Percentiles rank a stretch among this genome's conserved stretches.
Evolutionary conservation across 805 yeast genomes (phyloP).

Genomic region (Starmerella cellae): DNA sequence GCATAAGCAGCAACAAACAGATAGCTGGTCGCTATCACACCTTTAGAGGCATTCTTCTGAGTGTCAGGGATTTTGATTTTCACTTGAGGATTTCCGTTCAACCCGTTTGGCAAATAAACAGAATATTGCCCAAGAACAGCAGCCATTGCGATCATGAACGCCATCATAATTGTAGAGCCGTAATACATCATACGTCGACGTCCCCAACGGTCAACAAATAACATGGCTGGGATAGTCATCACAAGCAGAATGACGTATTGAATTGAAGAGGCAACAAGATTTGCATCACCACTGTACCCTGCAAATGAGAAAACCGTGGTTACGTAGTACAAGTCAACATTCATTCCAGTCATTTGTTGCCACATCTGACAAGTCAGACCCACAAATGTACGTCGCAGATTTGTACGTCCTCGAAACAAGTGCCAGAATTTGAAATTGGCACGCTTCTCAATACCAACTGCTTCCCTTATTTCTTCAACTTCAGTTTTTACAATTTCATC

Average conservation of each 20-base stretch:
- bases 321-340: constrained; percentile 58
- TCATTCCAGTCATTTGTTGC: constrained; percentile 59
- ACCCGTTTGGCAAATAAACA: constrained; percentile 16
- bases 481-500: constrained; percentile 38
- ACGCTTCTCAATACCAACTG: constrained; percentile 40
- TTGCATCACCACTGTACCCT: constrained; percentile 37
- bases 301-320: constrained; percentile 39
- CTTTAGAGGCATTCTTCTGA: constrained; percentile 32
- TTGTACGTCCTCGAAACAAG: constrained; percentile 34
- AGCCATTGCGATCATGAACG: constrained; percentile 52
- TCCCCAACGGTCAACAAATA: constrained; percentile 46
- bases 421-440: constrained; percentile 35
- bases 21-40: constrained; percentile 41
- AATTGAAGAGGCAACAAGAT: constrained; percentile 41
- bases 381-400: constrained; percentile 23
- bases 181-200: constrained; percentile 47
- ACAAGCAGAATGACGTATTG: constrained; percentile 36
- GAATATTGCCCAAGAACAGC: constrained; percentile 29
- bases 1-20: constrained; percentile 65
- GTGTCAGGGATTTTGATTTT: constrained; percentile 20
- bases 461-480: constrained; percentile 46
- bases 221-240: constrained; percentile 45
- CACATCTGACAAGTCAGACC: constrained; percentile 31
- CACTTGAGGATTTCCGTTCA: constrained; percentile 19
- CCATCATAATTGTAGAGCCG: constrained; percentile 53